A percentile compares a stretch with the other conserved stretches of the same genome.
Evolutionary conservation across 129 eudicot genomes (phyloP).

Genomic region (Tanacetum coccineum): DNA sequence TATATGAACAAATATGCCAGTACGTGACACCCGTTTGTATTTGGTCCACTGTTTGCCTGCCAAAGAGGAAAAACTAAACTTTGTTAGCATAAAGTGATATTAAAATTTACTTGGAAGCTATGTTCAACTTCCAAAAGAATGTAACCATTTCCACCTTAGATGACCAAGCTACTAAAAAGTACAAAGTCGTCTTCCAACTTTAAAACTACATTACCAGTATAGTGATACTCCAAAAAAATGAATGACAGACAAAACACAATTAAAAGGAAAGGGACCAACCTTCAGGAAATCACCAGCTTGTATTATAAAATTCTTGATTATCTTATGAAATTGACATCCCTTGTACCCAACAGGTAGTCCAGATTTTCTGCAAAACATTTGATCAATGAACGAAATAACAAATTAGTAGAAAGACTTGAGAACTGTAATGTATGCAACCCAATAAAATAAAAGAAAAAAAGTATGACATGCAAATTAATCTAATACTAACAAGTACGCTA

Average conservation of each 20-base stretch:
- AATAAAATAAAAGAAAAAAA: too few species aligned
- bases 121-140: neutral
- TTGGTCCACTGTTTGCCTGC: slow-evolving; percentile 98
- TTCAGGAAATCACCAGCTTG: slow-evolving; percentile 94
- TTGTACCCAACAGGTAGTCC: slow-evolving; percentile 96
- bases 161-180: neutral
- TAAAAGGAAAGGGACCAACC: slow-evolving; percentile 36
- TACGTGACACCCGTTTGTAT: slow-evolving; percentile 95
- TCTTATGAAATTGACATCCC: slow-evolving; percentile 93
- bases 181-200: too few species aligned
- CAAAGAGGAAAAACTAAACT: slow-evolving; percentile 17
- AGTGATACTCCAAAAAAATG: neutral
- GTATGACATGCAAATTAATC: too few species aligned
- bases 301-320: slow-evolving; percentile 92
- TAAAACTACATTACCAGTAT: too few species aligned
- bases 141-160: slow-evolving; percentile 7
- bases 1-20: slow-evolving; percentile 7
- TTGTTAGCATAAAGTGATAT: slow-evolving; percentile 9
- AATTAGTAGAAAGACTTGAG: slow-evolving; percentile 5
- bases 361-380: slow-evolving; percentile 55
- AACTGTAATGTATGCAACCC: too few species aligned
- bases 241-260: slow-evolving; percentile 5
- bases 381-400: slow-evolving; percentile 6
- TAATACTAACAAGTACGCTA: too few species aligned
- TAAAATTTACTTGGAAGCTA: neutral